Conservation (phyloP, 768 basidiomycete species). For the Pseudohyphozyma bogoriensis region DNA sequence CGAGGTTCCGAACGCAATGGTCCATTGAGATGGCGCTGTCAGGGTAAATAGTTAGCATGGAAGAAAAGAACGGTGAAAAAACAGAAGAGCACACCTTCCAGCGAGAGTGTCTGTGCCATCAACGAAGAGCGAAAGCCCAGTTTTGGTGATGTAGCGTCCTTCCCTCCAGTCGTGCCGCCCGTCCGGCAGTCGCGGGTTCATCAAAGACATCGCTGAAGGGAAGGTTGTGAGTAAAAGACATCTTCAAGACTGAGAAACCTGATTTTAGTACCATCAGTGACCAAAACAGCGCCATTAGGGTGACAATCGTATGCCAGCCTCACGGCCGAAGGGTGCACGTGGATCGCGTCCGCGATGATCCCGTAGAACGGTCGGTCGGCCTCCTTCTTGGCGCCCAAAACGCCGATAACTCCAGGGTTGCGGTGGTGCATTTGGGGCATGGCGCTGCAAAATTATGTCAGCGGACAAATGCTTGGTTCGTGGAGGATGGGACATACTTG, state of each 20-base stretch:
- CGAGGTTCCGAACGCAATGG: conserved; percentile 75
- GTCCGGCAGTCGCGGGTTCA: conserved; percentile 74
- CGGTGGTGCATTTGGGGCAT: conserved; percentile 85
- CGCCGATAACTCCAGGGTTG: conserved; percentile 81
- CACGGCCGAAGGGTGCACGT: conserved; percentile 82
- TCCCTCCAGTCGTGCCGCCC: conserved; percentile 83
- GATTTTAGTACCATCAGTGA: conserved; percentile 64
- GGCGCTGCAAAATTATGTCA: conserved; percentile 81
- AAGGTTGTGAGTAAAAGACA: neutral
- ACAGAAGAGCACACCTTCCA: conserved; percentile 53
- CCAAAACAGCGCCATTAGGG: conserved; percentile 74
- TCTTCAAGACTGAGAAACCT: neutral
- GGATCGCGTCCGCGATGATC: conserved; percentile 81
- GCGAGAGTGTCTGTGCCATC: conserved; percentile 81
- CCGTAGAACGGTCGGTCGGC: conserved; percentile 73
- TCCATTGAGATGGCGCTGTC: conserved; percentile 43
- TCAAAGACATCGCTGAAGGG: conserved; percentile 62
- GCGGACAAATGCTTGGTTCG: conserved; percentile 80
- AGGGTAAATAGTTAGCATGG: neutral
- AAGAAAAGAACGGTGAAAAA: too few species aligned
- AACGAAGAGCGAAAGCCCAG: conserved; percentile 67
- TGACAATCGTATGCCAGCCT: conserved; percentile 74
- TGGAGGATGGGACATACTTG: conserved; percentile 40
- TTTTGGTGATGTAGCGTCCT: conserved; percentile 66
- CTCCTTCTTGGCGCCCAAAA: conserved; percentile 51